A percentile compares a stretch with the other conserved stretches of the same genome.
Evolutionary conservation across 2,329 filamentous ascomycete species (phyloP).

Genomic region (Cercospora brassicicola): DNA sequence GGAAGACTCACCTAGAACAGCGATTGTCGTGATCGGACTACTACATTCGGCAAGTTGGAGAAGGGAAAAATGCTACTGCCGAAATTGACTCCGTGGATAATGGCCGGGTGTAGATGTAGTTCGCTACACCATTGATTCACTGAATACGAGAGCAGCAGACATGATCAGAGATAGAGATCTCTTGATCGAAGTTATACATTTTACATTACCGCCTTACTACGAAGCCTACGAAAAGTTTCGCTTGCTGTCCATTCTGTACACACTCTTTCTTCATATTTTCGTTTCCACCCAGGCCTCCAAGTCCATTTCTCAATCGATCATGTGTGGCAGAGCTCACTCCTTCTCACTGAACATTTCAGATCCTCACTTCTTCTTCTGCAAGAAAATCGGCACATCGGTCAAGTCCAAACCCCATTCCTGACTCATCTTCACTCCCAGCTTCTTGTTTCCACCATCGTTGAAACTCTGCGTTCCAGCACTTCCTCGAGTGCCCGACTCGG

Average conservation of each 20-base stretch:
- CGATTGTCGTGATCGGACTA: background rate
- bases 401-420: slow-evolving; percentile 42
- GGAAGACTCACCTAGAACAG: fast-evolving
- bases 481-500: slow-evolving; percentile 38
- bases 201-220: background rate
- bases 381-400: slow-evolving; percentile 44
- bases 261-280: background rate
- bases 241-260: background rate
- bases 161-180: background rate
- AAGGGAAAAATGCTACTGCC: background rate
- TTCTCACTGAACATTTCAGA: background rate
- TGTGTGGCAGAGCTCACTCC: background rate
- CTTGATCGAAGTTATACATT: background rate
- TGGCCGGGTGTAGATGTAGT: background rate
- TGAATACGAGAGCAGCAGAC: background rate
- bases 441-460: slow-evolving; percentile 34
- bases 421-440: slow-evolving; percentile 36
- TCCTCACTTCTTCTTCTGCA: slow-evolving; percentile 21
- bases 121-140: background rate
- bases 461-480: slow-evolving; percentile 40
- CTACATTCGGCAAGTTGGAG: background rate
- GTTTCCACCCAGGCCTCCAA: background rate
- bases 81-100: background rate
- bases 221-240: background rate
- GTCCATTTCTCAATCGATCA: background rate